These are phyloP conservation scores for Cicer arietinum DNA, from an alignment of 306 rosid species.

Conservation along the genomic window DNA sequence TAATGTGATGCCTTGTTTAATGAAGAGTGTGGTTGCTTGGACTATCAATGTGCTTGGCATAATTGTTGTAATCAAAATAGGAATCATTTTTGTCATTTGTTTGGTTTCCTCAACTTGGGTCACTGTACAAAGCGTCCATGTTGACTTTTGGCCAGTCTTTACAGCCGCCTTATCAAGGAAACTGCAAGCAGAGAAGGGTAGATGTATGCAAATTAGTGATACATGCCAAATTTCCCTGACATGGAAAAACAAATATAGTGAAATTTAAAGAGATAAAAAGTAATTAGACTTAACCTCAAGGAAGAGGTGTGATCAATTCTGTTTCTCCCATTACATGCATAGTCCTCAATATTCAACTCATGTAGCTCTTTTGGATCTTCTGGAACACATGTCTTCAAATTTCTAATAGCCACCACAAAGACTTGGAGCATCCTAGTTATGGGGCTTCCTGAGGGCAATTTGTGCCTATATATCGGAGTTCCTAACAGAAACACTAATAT, in stretches of 20 bases:
- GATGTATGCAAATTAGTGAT: slow-evolving; percentile 1
- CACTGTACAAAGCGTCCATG: slow-evolving; percentile 72
- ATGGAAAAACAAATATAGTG: neutral
- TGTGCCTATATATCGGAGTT: slow-evolving; percentile 72
- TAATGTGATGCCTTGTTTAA: slow-evolving; percentile 75
- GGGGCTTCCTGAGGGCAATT: slow-evolving; percentile 79
- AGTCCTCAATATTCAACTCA: slow-evolving; percentile 64
- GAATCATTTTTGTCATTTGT: slow-evolving; percentile 81
- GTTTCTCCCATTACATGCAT: slow-evolving; percentile 43
- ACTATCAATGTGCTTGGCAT: slow-evolving; percentile 62
- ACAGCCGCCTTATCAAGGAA: slow-evolving; percentile 78
- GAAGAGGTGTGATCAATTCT: slow-evolving; percentile 61
- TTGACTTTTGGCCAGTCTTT: slow-evolving; percentile 49
- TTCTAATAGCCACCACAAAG: slow-evolving; percentile 58
- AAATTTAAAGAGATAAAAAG: slow-evolving; percentile 1
- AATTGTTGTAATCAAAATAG: slow-evolving; percentile 66
- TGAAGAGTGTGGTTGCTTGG: slow-evolving; percentile 60
- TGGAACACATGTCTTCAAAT: slow-evolving; percentile 58
- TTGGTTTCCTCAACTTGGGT: slow-evolving; percentile 93
- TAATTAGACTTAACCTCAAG: slow-evolving; percentile 56
- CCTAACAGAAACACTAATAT: slow-evolving; percentile 66
- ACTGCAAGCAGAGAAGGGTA: slow-evolving; percentile 47
- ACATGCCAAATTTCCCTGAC: neutral
- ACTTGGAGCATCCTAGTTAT: slow-evolving; percentile 63
- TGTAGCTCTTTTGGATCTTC: slow-evolving; percentile 70